These are phyloP conservation scores for Yamadazyma phyllophila DNA, from an alignment of 805 yeast species.

Conservation along the genomic window DNA sequence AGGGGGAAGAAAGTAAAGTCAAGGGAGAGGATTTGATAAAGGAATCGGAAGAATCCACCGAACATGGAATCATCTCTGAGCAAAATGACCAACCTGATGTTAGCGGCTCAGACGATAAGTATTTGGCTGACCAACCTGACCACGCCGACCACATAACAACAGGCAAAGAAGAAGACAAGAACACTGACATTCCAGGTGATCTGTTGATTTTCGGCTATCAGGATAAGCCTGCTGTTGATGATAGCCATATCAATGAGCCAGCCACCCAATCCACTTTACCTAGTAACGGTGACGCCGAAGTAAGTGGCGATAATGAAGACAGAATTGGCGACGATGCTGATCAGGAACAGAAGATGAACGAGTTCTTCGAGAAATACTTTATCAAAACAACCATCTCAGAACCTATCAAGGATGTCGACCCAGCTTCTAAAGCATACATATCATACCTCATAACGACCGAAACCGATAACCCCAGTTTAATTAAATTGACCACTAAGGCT, in stretches of 20 bases:
- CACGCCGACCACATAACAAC: neutral
- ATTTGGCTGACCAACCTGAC: too few relatives aligned
- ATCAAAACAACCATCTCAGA: slow-evolving; percentile 44
- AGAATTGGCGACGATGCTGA: slow-evolving; percentile 4
- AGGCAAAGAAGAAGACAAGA: neutral
- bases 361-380: slow-evolving; percentile 12
- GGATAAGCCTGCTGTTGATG: neutral
- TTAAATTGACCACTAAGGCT: slow-evolving; percentile 24
- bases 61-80: neutral
- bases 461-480: slow-evolving; percentile 60
- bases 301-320: slow-evolving; percentile 1
- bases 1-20: slow-evolving; percentile 32
- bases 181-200: neutral
- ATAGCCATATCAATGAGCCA: neutral
- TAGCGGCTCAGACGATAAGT: neutral
- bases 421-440: slow-evolving; percentile 70
- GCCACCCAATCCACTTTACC: too few relatives aligned
- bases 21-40: slow-evolving; percentile 15
- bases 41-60: slow-evolving; percentile 5
- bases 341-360: slow-evolving; percentile 8
- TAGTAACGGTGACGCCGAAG: too few relatives aligned
- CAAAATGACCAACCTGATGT: neutral
- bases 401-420: slow-evolving; percentile 69
- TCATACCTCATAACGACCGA: slow-evolving; percentile 66
- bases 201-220: neutral